A percentile compares a stretch with the other conserved stretches of the same genome.
Evolutionary conservation across 192 early-diverging fungal species (phyloP).

Genomic region (Coemansia sp.): DNA sequence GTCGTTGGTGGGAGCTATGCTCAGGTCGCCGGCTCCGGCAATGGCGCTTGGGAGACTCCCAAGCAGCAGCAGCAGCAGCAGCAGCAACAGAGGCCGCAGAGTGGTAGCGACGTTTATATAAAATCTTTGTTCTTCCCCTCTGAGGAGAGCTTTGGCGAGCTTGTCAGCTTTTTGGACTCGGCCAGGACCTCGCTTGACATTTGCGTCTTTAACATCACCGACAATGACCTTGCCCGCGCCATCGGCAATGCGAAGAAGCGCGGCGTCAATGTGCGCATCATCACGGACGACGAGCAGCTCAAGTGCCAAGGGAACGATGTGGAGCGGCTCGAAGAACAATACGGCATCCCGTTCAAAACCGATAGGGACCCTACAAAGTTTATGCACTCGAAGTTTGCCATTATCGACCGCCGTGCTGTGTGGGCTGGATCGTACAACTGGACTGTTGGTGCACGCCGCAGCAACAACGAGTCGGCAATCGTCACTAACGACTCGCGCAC

Average conservation of each 20-base stretch:
- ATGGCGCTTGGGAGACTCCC: slow-evolving; percentile 29
- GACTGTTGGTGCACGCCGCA: slow-evolving; percentile 58
- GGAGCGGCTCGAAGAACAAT: slow-evolving; percentile 49
- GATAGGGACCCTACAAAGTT: slow-evolving; percentile 44
- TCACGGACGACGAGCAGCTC: slow-evolving; percentile 69
- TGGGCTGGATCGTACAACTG: slow-evolving; percentile 61
- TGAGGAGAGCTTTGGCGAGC: slow-evolving; percentile 57
- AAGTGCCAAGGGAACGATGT: slow-evolving; percentile 58
- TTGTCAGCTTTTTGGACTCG: slow-evolving; percentile 56
- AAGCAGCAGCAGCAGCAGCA: neutral
- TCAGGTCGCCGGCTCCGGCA: slow-evolving; percentile 20
- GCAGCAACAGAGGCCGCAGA: slow-evolving; percentile 7
- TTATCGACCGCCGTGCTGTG: slow-evolving; percentile 58
- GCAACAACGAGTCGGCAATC: slow-evolving; percentile 68
- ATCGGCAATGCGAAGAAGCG: slow-evolving; percentile 60
- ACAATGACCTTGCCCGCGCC: slow-evolving; percentile 67
- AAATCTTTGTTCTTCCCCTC: slow-evolving; percentile 62
- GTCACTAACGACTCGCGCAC: slow-evolving; percentile 62
- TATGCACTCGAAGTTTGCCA: slow-evolving; percentile 77
- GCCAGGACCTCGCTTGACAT: slow-evolving; percentile 63
- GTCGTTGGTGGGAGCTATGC: slow-evolving; percentile 24
- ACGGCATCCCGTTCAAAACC: slow-evolving; percentile 55
- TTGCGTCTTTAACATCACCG: slow-evolving; percentile 72
- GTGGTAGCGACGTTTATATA: slow-evolving; percentile 29
- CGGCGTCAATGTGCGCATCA: slow-evolving; percentile 63